A percentile compares a stretch with the other conserved stretches of the same genome.
Evolutionary conservation across 1,284 basidiomycete genomes (phyloP).

Genomic region (Cryptococcus floricola): DNA sequence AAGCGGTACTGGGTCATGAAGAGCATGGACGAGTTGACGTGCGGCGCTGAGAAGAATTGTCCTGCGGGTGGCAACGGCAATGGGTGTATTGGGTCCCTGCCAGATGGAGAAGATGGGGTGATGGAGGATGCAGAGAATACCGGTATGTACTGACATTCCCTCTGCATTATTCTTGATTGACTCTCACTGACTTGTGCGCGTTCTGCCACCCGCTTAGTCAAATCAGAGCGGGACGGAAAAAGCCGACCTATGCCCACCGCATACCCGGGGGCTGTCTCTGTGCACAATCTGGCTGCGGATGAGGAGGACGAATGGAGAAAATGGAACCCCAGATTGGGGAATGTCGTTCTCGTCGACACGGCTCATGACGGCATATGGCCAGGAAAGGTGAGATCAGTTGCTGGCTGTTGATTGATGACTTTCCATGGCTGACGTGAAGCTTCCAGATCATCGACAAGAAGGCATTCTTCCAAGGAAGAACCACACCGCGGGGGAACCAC

Average conservation of each 20-base stretch:
- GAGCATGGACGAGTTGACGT: conserved; percentile 41
- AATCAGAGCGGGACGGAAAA: conserved; percentile 8
- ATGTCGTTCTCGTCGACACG: conserved; percentile 39
- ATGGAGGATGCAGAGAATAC: background rate
- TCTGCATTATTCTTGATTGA: background rate
- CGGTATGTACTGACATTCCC: background rate
- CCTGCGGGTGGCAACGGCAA: conserved; percentile 9
- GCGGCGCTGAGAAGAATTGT: conserved; percentile 14
- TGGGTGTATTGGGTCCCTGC: conserved; percentile 28
- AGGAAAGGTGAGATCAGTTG: conserved; percentile 27
- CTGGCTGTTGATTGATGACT: background rate
- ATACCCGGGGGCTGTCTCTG: conserved; percentile 31
- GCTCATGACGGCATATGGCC: conserved; percentile 32
- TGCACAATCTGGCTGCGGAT: conserved; percentile 24
- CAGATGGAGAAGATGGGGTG: conserved; percentile 20
- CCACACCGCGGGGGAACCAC: conserved; percentile 40
- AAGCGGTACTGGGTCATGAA: conserved; percentile 45
- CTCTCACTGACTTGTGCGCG: too few species aligned
- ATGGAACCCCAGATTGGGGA: conserved; percentile 36
- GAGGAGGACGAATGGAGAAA: conserved; percentile 38
- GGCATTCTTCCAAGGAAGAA: conserved; percentile 39
- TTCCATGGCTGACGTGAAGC: background rate
- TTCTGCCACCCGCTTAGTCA: background rate
- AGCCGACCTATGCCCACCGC: conserved; percentile 23
- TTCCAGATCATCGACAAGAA: conserved; percentile 43